phyloP scores from a whole-genome alignment of 192 early-diverging fungal species.

The Kappamyces sp. region DNA sequence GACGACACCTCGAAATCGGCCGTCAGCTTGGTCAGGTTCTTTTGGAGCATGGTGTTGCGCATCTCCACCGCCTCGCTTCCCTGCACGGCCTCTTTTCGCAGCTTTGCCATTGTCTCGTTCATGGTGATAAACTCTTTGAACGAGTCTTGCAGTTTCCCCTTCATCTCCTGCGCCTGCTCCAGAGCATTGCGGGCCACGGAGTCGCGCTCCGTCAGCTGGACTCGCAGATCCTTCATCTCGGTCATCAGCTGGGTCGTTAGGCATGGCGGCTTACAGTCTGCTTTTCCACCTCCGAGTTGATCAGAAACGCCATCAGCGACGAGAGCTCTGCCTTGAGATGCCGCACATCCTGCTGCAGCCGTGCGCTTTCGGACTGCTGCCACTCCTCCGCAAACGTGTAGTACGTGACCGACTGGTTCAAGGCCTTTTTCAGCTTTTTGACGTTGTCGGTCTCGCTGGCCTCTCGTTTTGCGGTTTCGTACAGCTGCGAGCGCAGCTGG shows the following conservation, averaged over 20 bases:
- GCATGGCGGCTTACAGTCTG: slow-evolving; percentile 23
- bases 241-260: slow-evolving; percentile 25
- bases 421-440: slow-evolving; percentile 35
- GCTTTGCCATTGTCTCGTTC: slow-evolving; percentile 38
- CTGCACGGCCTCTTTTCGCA: slow-evolving; percentile 42
- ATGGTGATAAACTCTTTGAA: slow-evolving; percentile 51
- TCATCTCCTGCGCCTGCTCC: slow-evolving; percentile 26
- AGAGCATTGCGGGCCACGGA: slow-evolving; percentile 22
- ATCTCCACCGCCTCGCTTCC: slow-evolving; percentile 39
- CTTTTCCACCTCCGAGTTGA: slow-evolving; percentile 54
- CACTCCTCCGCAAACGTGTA: slow-evolving; percentile 57
- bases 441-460: slow-evolving; percentile 31
- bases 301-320: slow-evolving; percentile 50
- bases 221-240: slow-evolving; percentile 32
- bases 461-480: slow-evolving; percentile 22
- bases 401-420: slow-evolving; percentile 47
- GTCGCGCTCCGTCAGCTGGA: slow-evolving; percentile 22
- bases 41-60: slow-evolving; percentile 45
- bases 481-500: slow-evolving; percentile 39
- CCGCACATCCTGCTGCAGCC: slow-evolving; percentile 44
- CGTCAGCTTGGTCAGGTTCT: slow-evolving; percentile 45
- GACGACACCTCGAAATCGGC: slow-evolving; percentile 44
- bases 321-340: slow-evolving; percentile 47
- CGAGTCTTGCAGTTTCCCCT: slow-evolving; percentile 41
- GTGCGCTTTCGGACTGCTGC: slow-evolving; percentile 39